Percentiles rank a stretch among this genome's conserved stretches.
Conservation (phyloP, 73 alveolate genomes). For the Paramecium sonneborni region DNA sequence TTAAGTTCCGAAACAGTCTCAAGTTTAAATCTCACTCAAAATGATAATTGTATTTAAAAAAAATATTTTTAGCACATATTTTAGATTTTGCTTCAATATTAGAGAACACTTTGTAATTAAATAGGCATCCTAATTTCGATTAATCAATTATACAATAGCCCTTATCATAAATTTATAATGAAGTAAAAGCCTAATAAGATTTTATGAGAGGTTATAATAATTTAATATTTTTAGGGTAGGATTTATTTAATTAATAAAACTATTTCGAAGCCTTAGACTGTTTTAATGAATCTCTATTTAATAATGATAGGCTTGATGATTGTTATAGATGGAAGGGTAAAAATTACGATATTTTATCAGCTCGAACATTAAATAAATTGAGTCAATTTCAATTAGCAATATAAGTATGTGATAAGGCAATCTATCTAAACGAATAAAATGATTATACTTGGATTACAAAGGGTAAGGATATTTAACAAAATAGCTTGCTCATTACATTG, state of each 20-base stretch:
- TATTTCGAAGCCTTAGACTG: background rate
- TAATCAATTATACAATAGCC: background rate
- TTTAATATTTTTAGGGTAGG: background rate
- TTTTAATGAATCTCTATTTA: background rate
- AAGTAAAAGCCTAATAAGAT: background rate
- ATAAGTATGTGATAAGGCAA: background rate
- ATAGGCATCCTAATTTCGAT: background rate
- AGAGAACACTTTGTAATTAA: background rate
- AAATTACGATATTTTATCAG: background rate
- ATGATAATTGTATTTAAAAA: too few relatives aligned
- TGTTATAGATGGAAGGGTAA: background rate
- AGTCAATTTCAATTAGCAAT: background rate
- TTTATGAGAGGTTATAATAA: background rate
- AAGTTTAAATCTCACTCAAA: background rate
- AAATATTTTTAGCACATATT: background rate
- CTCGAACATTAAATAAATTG: background rate
- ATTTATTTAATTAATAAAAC: background rate
- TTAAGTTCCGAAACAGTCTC: background rate
- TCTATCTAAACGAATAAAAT: background rate
- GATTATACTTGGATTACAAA: background rate
- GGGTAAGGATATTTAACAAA: background rate
- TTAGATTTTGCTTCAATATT: background rate
- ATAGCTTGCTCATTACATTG: background rate
- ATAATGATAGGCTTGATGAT: background rate
- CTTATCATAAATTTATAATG: background rate